Conservation (phyloP, 257 asterid genomes). For the Nicotiana benthamiana region DNA sequence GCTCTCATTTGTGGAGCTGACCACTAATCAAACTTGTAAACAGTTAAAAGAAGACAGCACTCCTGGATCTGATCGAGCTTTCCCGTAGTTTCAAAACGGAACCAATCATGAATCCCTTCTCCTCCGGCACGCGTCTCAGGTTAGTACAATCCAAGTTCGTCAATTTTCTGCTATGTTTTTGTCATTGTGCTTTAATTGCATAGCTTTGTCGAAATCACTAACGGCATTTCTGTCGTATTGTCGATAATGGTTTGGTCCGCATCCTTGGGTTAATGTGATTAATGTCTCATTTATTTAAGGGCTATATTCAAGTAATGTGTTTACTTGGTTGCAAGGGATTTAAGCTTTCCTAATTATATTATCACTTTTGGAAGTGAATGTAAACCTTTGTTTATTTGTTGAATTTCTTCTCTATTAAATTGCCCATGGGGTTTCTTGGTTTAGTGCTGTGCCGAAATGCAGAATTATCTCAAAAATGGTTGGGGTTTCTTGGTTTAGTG, state of each 20-base stretch:
- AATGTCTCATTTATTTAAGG: neutral
- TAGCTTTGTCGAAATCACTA: neutral
- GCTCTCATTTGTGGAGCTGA: neutral
- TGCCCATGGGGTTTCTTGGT: neutral
- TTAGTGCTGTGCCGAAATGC: neutral
- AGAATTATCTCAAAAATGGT: neutral
- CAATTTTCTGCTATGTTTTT: neutral
- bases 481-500: neutral
- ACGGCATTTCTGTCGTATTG: neutral
- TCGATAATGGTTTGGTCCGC: neutral
- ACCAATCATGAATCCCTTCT: constrained; percentile 85
- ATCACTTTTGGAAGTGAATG: neutral
- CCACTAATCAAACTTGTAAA: neutral
- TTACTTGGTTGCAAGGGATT: neutral
- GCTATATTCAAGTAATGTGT: neutral
- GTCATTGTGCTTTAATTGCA: neutral
- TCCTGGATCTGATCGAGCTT: constrained; percentile 67
- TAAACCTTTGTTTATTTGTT: neutral
- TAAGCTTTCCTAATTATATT: neutral
- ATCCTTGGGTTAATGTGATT: neutral
- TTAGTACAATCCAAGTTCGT: constrained; percentile 8
- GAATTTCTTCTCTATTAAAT: neutral
- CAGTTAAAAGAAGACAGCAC: constrained; percentile 1
- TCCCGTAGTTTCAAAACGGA: constrained; percentile 43
- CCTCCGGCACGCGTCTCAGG: constrained; percentile 92